phyloP scores from a whole-genome alignment of 805 yeast genomes.

The Metschnikowia chrysomelidarum region DNA sequence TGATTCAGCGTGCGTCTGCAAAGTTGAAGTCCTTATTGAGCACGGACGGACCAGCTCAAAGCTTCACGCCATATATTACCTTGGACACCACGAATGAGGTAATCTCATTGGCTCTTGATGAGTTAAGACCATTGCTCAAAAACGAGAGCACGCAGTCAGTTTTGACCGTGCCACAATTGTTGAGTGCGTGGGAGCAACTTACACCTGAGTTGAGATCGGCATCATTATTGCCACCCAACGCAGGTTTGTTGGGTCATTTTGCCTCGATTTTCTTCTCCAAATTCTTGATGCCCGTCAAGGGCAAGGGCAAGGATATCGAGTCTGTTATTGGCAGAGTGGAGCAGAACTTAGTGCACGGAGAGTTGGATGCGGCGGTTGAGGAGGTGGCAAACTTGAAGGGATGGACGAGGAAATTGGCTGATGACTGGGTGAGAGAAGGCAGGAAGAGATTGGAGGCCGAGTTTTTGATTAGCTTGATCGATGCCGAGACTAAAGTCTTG shows the following conservation, averaged over 20 bases:
- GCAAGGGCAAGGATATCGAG: constrained; percentile 83
- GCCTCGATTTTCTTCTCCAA: constrained; percentile 76
- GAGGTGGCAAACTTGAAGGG: constrained; percentile 89
- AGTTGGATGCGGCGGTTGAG: constrained; percentile 85
- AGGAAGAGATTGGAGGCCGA: constrained; percentile 88
- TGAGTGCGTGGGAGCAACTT: constrained; percentile 75
- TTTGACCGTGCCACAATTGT: constrained; percentile 72
- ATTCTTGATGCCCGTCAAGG: constrained; percentile 73
- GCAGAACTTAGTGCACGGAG: constrained; percentile 67
- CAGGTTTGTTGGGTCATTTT: constrained; percentile 91
- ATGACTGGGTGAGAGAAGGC: constrained; percentile 88
- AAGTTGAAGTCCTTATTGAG: constrained; percentile 34
- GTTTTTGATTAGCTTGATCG: constrained; percentile 68
- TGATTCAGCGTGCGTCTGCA: constrained; percentile 30
- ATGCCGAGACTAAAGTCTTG: constrained; percentile 54
- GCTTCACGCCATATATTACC: constrained; percentile 37
- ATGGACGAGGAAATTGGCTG: constrained; percentile 86
- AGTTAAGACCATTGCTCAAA: constrained; percentile 36
- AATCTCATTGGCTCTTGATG: constrained; percentile 29
- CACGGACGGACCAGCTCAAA: constrained; percentile 25
- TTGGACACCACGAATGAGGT: constrained; percentile 32
- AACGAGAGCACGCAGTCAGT: constrained; percentile 50
- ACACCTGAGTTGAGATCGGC: constrained; percentile 87
- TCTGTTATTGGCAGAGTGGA: constrained; percentile 84
- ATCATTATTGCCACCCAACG: constrained; percentile 88